A percentile compares a stretch with the other conserved stretches of the same genome.
phyloP scores from a whole-genome alignment of 1,284 basidiomycete genomes.

The Ceratobasidium theobromae region DNA sequence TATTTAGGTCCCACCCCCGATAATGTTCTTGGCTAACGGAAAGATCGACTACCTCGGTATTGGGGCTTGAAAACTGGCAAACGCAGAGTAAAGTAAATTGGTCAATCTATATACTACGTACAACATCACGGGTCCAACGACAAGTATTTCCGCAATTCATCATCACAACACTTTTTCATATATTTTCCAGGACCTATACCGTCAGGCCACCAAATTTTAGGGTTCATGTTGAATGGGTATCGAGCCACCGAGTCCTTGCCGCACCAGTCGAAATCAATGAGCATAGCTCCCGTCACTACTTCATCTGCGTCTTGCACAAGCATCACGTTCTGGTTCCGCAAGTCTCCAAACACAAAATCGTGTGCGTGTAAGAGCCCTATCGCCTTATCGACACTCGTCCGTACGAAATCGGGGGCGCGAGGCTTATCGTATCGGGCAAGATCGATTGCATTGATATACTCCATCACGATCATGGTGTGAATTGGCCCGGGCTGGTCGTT shows the following conservation, averaged over 20 bases:
- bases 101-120: too few relatives aligned
- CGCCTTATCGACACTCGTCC: not conserved
- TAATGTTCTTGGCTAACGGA: too few relatives aligned
- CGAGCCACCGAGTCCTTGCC: not conserved
- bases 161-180: too few relatives aligned
- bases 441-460: not conserved
- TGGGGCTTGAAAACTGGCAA: too few relatives aligned
- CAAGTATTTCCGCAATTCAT: too few relatives aligned
- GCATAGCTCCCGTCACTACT: not conserved
- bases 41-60: too few relatives aligned
- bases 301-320: not conserved
- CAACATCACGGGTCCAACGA: too few relatives aligned
- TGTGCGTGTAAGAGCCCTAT: slow-evolving; percentile 4
- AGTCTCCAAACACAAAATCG: slow-evolving; percentile 25
- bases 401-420: not conserved
- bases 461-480: slow-evolving; percentile 28
- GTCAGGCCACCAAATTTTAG: not conserved
- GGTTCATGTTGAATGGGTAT: slow-evolving; percentile 9
- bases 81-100: too few relatives aligned
- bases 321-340: slow-evolving; percentile 26
- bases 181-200: slow-evolving; percentile 13
- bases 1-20: too few relatives aligned
- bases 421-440: not conserved
- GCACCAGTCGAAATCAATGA: slow-evolving; percentile 31
- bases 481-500: not conserved